phyloP scores from a whole-genome alignment of 345 rosid species.

The Barbarea vulgaris region DNA sequence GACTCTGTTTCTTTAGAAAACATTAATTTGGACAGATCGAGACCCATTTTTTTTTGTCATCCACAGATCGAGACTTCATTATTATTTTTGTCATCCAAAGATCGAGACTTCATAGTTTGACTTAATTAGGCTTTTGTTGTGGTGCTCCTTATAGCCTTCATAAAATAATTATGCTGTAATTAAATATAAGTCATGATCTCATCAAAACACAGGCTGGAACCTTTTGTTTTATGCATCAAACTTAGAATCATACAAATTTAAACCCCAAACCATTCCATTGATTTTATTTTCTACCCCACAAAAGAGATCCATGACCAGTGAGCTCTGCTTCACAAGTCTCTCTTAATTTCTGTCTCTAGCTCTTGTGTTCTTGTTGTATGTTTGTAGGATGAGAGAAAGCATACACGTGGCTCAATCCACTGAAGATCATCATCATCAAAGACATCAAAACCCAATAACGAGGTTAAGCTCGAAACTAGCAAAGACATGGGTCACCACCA shows the following conservation, averaged over 20 bases:
- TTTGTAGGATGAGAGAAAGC: conserved; percentile 27
- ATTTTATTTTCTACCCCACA: neutral
- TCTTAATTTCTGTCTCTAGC: conserved; percentile 4
- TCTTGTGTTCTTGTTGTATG: conserved; percentile 9
- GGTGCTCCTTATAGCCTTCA: neutral
- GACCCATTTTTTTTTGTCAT: too few species aligned
- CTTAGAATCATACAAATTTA: neutral
- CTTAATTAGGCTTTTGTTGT: neutral
- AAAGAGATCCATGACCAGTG: conserved; percentile 6
- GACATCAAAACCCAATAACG: conserved; percentile 7
- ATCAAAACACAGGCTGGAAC: neutral
- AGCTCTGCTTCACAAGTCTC: conserved; percentile 12
- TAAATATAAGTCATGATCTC: neutral
- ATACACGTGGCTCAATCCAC: conserved; percentile 18
- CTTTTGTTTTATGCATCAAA: conserved; percentile 7
- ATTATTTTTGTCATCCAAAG: too few species aligned
- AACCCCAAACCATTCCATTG: neutral
- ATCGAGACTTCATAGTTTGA: neutral
- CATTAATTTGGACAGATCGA: too few species aligned
- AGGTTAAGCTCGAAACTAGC: conserved; percentile 30
- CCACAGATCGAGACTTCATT: too few species aligned
- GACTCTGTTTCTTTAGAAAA: neutral
- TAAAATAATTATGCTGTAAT: neutral
- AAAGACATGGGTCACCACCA: conserved; percentile 42
- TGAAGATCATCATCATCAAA: conserved; percentile 26